Conservation (phyloP, 257 asterid species). For the Cordia subcordata region DNA sequence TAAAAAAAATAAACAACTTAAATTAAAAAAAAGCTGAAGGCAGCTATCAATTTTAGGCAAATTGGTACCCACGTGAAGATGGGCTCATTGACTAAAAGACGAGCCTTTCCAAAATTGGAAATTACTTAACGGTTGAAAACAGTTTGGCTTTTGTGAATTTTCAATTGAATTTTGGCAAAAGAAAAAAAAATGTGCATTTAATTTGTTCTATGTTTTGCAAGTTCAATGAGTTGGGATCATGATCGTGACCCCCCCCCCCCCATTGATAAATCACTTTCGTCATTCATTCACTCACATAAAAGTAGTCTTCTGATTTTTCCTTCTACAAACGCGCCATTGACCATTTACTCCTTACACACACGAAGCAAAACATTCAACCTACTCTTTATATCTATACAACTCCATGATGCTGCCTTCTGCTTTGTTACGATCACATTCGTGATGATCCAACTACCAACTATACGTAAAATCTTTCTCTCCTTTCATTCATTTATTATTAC, state of each 20-base stretch:
- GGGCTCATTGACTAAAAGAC: conserved; percentile 19
- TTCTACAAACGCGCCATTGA: conserved; percentile 7
- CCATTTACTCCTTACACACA: neutral
- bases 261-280: conserved; percentile 23
- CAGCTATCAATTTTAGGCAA: conserved; percentile 22
- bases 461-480: conserved; percentile 12
- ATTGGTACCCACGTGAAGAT: conserved; percentile 6
- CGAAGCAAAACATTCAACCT: neutral
- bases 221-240: neutral
- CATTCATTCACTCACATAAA: conserved; percentile 18
- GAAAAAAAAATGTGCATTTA: no score
- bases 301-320: conserved; percentile 3
- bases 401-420: conserved; percentile 2
- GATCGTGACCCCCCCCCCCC: conserved; percentile 6
- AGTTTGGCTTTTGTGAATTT: conserved; percentile 19
- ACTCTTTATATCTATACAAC: conserved; percentile 4
- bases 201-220: conserved; percentile 3
- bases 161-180: no score
- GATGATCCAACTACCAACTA: conserved; percentile 9
- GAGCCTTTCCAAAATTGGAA: conserved; percentile 41
- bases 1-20: neutral
- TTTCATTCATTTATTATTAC: neutral
- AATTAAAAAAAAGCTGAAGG: conserved; percentile 4
- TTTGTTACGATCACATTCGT: neutral
- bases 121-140: conserved; percentile 25